A percentile compares a stretch with the other conserved stretches of the same genome.
Evolutionary conservation across 1,284 basidiomycete species (phyloP).

Genomic region (Ganoderma multipileum): DNA sequence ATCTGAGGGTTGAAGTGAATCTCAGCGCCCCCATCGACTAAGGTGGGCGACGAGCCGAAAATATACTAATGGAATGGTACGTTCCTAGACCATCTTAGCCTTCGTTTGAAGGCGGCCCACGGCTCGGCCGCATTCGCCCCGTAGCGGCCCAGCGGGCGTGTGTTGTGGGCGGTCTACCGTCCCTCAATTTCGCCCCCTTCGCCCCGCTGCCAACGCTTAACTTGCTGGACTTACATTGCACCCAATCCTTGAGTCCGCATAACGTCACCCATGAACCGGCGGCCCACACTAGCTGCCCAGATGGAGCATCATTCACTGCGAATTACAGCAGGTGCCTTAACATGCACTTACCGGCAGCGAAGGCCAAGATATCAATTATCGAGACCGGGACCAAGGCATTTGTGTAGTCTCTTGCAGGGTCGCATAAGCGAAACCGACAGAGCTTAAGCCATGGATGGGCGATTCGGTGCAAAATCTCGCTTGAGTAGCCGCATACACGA

Average conservation of each 20-base stretch:
- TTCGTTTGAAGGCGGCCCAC: not conserved
- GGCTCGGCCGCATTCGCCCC: not conserved
- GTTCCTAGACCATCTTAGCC: not conserved
- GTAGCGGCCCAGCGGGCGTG: not conserved
- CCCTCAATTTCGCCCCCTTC: not conserved
- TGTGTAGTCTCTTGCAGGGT: not conserved
- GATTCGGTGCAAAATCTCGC: not conserved
- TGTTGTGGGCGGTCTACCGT: not conserved
- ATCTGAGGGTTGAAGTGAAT: not conserved
- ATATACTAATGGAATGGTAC: constrained; percentile 7
- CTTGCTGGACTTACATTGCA: constrained; percentile 1
- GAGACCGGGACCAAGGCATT: not conserved
- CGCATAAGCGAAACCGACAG: not conserved
- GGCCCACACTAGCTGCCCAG: not conserved
- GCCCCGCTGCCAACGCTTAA: not conserved
- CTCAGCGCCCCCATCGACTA: not conserved
- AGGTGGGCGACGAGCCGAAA: not conserved
- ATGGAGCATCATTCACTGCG: constrained; percentile 4
- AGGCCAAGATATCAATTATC: not conserved
- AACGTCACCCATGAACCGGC: not conserved
- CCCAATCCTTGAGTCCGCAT: not conserved
- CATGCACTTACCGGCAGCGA: not conserved
- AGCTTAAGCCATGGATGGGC: not conserved
- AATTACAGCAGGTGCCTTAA: not conserved
- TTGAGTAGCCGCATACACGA: not conserved